Conservation (phyloP, 192 early-diverging fungal species). For the Glomus cerebriforme region DNA sequence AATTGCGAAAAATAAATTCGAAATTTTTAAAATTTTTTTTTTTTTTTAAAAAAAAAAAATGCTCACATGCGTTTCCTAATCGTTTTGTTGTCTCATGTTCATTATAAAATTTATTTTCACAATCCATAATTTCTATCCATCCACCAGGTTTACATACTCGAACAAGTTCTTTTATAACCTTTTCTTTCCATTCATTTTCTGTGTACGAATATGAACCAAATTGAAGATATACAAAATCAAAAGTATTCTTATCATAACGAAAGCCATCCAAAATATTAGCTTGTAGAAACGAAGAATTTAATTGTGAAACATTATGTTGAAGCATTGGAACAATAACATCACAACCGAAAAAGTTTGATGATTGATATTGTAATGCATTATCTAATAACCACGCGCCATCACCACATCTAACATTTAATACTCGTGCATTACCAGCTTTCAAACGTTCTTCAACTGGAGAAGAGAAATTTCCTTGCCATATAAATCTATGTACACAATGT, state of each 20-base stretch:
- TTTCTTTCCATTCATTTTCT: constrained; percentile 11
- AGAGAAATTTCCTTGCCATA: constrained; percentile 12
- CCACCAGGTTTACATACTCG: constrained; percentile 24
- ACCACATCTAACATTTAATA: constrained; percentile 28
- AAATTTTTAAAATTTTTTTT: neutral
- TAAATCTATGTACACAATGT: neutral
- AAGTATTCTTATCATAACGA: constrained; percentile 26
- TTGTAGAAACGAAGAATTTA: neutral
- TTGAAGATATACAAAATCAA: constrained; percentile 39
- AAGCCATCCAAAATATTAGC: constrained; percentile 6
- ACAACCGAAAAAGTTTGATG: constrained; percentile 33
- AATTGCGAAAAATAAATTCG: too few species aligned
- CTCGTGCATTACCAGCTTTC: neutral
- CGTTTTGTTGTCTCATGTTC: neutral
- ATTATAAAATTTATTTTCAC: neutral
- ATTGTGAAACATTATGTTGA: neutral
- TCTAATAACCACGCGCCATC: constrained; percentile 41
- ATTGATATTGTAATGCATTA: constrained; percentile 34
- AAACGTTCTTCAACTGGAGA: neutral
- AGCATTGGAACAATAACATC: neutral
- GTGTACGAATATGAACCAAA: constrained; percentile 30
- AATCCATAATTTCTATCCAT: constrained; percentile 17
- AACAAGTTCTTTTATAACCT: constrained; percentile 28
- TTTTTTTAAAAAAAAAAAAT: neutral
- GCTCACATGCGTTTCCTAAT: neutral